Base-by-base conservation (phyloP, 1,284 basidiomycete species). In the Tetrapyrgos nigripes region DNA sequence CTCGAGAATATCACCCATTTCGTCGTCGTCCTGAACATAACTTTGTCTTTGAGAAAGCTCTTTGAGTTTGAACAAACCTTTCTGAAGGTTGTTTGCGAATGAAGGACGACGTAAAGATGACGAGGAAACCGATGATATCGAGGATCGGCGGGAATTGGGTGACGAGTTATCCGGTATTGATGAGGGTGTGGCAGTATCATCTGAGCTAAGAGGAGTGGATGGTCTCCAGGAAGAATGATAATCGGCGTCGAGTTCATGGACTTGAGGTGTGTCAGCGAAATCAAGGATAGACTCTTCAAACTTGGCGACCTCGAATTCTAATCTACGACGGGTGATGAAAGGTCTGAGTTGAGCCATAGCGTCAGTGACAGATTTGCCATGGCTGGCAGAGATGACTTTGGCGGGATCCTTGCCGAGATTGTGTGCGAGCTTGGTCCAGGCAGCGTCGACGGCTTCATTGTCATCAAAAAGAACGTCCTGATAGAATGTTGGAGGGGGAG, bases 401-500 rank as follows among this genome's bases (percentile, higher is more conserved):
- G 75, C 76, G 9, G 85, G 86, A 72, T 89, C 85, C 71, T 85
- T 81, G 54, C 85, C 85, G 46, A 90, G 82, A 69, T 90, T 87
- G 35, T 76, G 76, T 3, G 91, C 90, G 48, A 92, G 88, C 65
- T 86, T 87, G 29, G 83, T 84, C 90, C 90, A 92, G 3, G 91
- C 90, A 4, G 88, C 88, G 69, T 92, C 90, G 62, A 92, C 88
- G 8, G 90, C 90, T 26, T 85, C 77, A 67, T 91, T 91, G 28
- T 87, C 89, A 69, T 91, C 88, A 54, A 89, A 90, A 55, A 91
- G 77, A 11, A 88, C 88, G 68, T 89, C 87, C 87, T 89, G 53
- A 13, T 21, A 14, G 53, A 59, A 55, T 58, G 35, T 55, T 47
- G 66, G 68, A 57, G 66, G 63, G 51, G 53, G 43, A 50, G 21